These are phyloP conservation scores for Cercospora zeina DNA, from an alignment of 2,329 filamentous ascomycete genomes.

Conservation along the genomic window DNA sequence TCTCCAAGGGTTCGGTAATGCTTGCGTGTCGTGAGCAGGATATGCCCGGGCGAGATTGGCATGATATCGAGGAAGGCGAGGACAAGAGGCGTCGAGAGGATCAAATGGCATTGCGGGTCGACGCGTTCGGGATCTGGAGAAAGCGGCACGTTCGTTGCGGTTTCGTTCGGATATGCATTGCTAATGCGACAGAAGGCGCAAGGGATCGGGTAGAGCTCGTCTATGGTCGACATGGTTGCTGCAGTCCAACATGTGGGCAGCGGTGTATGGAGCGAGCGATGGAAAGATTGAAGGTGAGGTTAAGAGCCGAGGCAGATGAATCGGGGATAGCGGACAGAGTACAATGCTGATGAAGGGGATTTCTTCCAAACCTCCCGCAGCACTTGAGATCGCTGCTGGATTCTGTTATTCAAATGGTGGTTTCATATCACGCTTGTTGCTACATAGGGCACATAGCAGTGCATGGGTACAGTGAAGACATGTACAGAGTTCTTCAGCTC, in stretches of 20 bases:
- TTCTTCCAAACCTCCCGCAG: neutral
- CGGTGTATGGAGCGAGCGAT: neutral
- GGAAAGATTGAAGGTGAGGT: constrained; percentile 10
- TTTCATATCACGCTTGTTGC: neutral
- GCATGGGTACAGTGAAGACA: neutral
- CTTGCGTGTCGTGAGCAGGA: constrained; percentile 74
- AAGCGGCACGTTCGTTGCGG: constrained; percentile 36
- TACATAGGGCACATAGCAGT: neutral
- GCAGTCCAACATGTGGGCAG: constrained; percentile 2
- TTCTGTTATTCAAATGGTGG: neutral
- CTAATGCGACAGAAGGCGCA: constrained; percentile 64
- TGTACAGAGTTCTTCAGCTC: neutral
- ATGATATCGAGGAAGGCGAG: constrained; percentile 92
- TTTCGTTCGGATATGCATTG: constrained; percentile 53
- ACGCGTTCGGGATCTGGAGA: constrained; percentile 40
- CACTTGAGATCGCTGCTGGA: neutral
- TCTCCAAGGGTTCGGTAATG: constrained; percentile 80
- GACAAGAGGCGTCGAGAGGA: constrained; percentile 74
- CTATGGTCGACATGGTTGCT: constrained; percentile 25
- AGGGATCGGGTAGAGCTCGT: constrained; percentile 45
- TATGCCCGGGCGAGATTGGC: constrained; percentile 78
- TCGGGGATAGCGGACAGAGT: neutral
- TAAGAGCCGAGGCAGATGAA: constrained; percentile 11
- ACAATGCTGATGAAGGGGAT: neutral
- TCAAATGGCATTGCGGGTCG: constrained; percentile 54